Conservation (phyloP, 148 eudicot genomes). For the Chenopodium berlandieri region DNA sequence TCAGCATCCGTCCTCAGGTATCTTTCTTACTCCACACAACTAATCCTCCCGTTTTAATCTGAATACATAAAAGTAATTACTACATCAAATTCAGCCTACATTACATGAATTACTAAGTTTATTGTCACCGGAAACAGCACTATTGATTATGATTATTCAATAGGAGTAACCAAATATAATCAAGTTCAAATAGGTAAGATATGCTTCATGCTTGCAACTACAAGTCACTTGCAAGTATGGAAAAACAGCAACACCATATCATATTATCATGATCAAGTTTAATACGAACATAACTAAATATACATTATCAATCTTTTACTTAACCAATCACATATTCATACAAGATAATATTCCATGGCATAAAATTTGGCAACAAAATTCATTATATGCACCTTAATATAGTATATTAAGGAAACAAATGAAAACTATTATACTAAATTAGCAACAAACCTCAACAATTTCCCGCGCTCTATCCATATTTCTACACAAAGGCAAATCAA, state of each 20-base stretch:
- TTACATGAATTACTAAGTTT: not conserved
- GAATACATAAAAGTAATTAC: constrained; percentile 29
- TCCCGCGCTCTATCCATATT: constrained; percentile 94
- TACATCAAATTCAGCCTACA: constrained; percentile 20
- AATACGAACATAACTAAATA: too few relatives aligned
- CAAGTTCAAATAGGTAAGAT: not conserved
- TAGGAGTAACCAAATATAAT: too few relatives aligned
- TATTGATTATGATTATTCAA: not conserved
- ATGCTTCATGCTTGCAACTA: not conserved
- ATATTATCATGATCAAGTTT: constrained; percentile 3
- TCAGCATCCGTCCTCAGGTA: constrained; percentile 66
- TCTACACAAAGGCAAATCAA: constrained; percentile 72
- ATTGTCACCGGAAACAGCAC: not conserved
- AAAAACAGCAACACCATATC: not conserved
- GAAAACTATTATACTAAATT: not conserved
- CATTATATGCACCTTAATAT: too few relatives aligned
- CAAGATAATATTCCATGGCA: not conserved
- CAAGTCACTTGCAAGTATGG: not conserved
- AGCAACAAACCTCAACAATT: constrained; percentile 72
- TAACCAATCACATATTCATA: constrained; percentile 1
- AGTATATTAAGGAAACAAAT: too few relatives aligned
- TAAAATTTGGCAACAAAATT: too few relatives aligned
- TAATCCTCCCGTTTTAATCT: constrained; percentile 86
- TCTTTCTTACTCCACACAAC: constrained; percentile 92
- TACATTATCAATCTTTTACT: too few relatives aligned